A percentile compares a stretch with the other conserved stretches of the same genome.
These are phyloP conservation scores for Paecilomyces formosus DNA, from an alignment of 2,329 filamentous ascomycete species.

Conservation along the genomic window DNA sequence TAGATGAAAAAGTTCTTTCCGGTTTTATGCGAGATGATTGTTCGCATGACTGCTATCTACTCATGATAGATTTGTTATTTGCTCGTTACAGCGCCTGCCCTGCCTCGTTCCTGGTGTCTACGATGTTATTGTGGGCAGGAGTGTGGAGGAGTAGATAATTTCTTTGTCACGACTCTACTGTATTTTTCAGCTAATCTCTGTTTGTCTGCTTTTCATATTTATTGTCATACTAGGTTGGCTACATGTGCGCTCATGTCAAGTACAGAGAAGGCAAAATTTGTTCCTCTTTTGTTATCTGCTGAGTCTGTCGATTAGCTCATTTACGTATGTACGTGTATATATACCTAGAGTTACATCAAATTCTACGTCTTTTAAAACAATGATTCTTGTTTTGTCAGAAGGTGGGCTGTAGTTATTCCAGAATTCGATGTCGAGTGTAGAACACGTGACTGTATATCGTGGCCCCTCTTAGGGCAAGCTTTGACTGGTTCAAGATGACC, in stretches of 20 bases:
- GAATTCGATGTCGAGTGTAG: not conserved
- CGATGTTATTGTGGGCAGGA: not conserved
- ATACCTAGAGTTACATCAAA: not conserved
- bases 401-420: not conserved
- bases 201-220: slow-evolving; percentile 8
- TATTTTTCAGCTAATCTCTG: slow-evolving; percentile 7
- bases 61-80: not conserved
- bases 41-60: not conserved
- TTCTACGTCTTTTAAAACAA: not conserved
- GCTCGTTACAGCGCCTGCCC: not conserved
- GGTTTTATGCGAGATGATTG: not conserved
- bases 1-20: not conserved
- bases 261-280: slow-evolving; percentile 13
- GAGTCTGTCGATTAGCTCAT: not conserved
- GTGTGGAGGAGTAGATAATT: not conserved
- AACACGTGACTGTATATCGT: not conserved
- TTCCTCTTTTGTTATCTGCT: not conserved
- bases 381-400: not conserved
- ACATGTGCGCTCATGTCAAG: slow-evolving; percentile 17
- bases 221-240: slow-evolving; percentile 15
- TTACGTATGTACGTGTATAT: slow-evolving; percentile 1
- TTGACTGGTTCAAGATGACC: not conserved
- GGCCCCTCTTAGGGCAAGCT: not conserved
- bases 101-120: not conserved
- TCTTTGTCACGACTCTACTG: not conserved